phyloP scores from a whole-genome alignment of 495 filamentous ascomycete genomes.

The Parmelia sp. region DNA sequence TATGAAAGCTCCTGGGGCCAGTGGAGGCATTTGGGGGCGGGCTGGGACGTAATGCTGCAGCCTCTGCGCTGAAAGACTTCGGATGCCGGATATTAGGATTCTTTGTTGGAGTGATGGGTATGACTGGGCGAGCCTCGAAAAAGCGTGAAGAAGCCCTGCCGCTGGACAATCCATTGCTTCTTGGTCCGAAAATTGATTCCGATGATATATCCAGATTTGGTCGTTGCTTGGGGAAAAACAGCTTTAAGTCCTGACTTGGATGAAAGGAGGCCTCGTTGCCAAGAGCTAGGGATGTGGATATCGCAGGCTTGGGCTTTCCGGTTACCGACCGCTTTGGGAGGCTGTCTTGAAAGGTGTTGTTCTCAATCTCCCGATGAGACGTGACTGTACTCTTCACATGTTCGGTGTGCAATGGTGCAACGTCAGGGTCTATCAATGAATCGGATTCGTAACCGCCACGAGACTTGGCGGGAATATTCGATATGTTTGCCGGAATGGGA shows the following conservation, averaged over 20 bases:
- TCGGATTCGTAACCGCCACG: background rate
- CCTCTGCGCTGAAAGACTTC: constrained; percentile 5
- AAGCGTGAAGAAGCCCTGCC: background rate
- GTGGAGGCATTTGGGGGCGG: background rate
- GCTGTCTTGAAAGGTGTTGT: too few species aligned
- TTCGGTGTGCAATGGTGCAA: background rate
- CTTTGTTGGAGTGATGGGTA: background rate
- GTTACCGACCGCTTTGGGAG: background rate
- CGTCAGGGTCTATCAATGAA: background rate
- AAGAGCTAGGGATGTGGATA: background rate
- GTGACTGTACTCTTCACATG: background rate
- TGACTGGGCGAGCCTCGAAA: background rate
- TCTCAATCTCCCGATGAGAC: background rate
- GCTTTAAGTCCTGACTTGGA: background rate
- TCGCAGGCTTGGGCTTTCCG: background rate
- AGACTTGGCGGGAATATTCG: background rate
- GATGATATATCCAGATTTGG: background rate
- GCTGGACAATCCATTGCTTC: background rate
- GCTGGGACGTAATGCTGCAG: background rate
- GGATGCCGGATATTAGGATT: background rate
- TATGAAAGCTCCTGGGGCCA: background rate
- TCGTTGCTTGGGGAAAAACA: background rate
- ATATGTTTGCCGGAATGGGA: background rate
- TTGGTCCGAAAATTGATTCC: background rate
- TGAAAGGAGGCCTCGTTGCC: background rate